phyloP scores from a whole-genome alignment of 495 filamentous ascomycete genomes.

The Astrothelium subdiscretum region DNA sequence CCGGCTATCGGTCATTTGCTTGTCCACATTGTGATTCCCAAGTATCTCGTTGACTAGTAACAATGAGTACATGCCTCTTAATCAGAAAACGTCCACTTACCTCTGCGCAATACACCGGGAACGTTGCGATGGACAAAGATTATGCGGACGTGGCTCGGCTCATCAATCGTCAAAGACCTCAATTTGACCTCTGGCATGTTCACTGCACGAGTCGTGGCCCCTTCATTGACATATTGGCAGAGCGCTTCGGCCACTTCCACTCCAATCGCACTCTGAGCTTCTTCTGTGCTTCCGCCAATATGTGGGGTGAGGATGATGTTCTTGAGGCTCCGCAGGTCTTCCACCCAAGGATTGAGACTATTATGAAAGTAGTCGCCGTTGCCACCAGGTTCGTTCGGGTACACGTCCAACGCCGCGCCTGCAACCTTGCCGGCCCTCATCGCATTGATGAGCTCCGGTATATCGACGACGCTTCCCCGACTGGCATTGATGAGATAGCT shows the following conservation, averaged over 20 bases:
- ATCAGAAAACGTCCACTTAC: constrained; percentile 28
- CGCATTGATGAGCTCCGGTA: constrained; percentile 79
- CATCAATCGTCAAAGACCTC: constrained; percentile 74
- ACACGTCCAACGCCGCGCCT: constrained; percentile 92
- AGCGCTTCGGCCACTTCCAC: constrained; percentile 81
- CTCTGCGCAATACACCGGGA: constrained; percentile 69
- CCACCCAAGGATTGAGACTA: constrained; percentile 73
- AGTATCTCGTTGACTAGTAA: constrained; percentile 76
- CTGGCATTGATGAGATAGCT: constrained; percentile 93
- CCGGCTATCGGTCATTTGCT: constrained; percentile 91
- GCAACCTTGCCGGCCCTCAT: constrained; percentile 82
- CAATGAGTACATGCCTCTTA: background rate
- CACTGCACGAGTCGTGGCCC: constrained; percentile 77
- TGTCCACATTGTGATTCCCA: constrained; percentile 92
- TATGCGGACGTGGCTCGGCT: constrained; percentile 74
- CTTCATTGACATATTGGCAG: constrained; percentile 86
- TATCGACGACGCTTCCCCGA: constrained; percentile 88
- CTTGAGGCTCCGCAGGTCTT: constrained; percentile 71
- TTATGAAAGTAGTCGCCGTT: constrained; percentile 93
- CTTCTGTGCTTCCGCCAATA: constrained; percentile 94
- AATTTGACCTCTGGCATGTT: constrained; percentile 92
- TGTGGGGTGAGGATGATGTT: constrained; percentile 95
- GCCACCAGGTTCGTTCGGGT: constrained; percentile 80
- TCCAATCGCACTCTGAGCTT: constrained; percentile 94
- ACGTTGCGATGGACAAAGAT: constrained; percentile 95